Evolutionary conservation across 139 green algal species (phyloP), one percentile per base, ranked within the genome.

Genomic region (Dunaliella sp.): DNA sequence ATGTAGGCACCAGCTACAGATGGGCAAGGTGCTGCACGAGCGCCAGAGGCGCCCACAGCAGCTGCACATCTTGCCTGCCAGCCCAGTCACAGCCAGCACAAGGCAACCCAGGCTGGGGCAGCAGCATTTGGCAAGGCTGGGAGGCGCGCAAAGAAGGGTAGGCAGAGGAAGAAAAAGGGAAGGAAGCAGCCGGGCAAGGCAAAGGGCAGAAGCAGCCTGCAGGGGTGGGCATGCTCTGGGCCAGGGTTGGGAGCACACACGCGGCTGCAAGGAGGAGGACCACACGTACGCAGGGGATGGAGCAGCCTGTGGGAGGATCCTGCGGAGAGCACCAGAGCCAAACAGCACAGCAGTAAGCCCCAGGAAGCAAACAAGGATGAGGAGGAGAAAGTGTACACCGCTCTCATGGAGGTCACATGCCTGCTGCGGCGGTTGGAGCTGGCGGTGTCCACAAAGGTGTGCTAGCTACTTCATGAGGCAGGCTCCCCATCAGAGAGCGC

Each of bases 391-490:
- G 76, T 38, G 76, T n/a, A 31, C 1, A 58, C 16, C 2, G 82
- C 82, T 3, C 30, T 85, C 21, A 65, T 22, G 12, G 82, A 85
- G 82, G 36, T 85, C 58, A 58, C 31, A 22, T 1, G 12, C 2
- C 65, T 85, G 58, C 65, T 85, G 30, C 33, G 82, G 1, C 57
- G 77, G 58, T 34, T 85, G 58, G 82, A 85, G 58, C 57, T 85
- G 59, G 82, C 82, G 16, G 82, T 85, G 35, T 81, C 76, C 48
- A 65, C 7, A 65, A 65, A 65, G 48, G 48, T 65, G 7, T 26
- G 48, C 7, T 7, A 16, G 7, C 16, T 65, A 26, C 48, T 65
- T 65, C 48, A 65, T 65, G 7, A 65, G 48, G 16, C 7, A 65
- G 7, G 16, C 16, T 65, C 7, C 48, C 48, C 7, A 65, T 65